Conservation (phyloP, 495 filamentous ascomycete genomes). For the Oleoguttula mirabilis region DNA sequence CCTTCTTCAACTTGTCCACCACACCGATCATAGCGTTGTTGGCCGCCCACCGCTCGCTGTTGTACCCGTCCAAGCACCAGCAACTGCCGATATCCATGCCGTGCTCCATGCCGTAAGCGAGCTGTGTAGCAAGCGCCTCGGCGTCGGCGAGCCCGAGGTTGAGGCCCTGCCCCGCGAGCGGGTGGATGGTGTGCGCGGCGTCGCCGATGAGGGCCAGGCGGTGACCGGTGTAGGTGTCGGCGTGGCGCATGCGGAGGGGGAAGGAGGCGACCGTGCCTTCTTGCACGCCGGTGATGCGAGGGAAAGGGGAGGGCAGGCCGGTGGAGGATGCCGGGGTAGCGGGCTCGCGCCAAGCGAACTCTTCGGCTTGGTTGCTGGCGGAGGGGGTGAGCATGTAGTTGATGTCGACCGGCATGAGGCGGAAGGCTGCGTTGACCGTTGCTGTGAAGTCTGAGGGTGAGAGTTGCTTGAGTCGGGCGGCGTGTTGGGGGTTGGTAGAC, state of each 20-base stretch:
- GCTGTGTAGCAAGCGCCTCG: slow-evolving; percentile 55
- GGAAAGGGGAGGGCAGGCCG: slow-evolving; percentile 14
- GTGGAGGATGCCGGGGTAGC: slow-evolving; percentile 11
- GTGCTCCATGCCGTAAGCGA: slow-evolving; percentile 64
- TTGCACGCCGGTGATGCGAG: slow-evolving; percentile 52
- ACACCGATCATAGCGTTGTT: slow-evolving; percentile 83
- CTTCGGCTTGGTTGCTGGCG: slow-evolving; percentile 47
- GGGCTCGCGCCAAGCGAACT: slow-evolving; percentile 68
- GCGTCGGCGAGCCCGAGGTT: slow-evolving; percentile 89
- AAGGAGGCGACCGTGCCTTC: slow-evolving; percentile 76
- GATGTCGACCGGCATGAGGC: slow-evolving; percentile 65
- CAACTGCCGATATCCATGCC: slow-evolving; percentile 63
- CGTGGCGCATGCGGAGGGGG: slow-evolving; percentile 80
- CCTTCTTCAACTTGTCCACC: slow-evolving; percentile 85
- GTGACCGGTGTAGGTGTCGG: slow-evolving; percentile 79
- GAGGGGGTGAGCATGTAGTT: slow-evolving; percentile 59
- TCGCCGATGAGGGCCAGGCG: slow-evolving; percentile 79
- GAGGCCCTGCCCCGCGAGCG: slow-evolving; percentile 85
- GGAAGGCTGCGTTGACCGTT: slow-evolving; percentile 89
- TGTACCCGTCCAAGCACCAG: slow-evolving; percentile 68
- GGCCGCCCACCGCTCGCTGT: slow-evolving; percentile 59
- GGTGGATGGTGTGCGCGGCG: slow-evolving; percentile 89
- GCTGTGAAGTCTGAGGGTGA: slow-evolving; percentile 59
- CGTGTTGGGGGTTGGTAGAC: slow-evolving; percentile 72
- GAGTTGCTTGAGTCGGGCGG: slow-evolving; percentile 67